phyloP scores from a whole-genome alignment of 1,284 basidiomycete species.

The Volvariella volvacea region DNA sequence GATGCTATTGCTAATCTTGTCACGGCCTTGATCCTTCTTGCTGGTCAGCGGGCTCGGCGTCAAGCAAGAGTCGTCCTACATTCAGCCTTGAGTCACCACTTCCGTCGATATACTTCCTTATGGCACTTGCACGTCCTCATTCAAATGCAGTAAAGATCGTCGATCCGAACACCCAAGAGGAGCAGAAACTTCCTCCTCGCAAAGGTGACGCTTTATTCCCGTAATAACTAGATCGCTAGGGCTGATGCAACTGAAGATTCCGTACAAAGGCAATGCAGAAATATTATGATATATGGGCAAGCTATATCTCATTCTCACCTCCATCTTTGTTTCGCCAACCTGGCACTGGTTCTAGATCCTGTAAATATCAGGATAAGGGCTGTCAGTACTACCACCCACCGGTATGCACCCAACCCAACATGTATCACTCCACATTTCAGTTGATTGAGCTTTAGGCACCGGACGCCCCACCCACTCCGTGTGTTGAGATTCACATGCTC shows the following conservation, averaged over 20 bases:
- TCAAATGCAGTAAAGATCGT: constrained; percentile 39
- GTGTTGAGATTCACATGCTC: constrained; percentile 15
- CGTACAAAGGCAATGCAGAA: constrained; percentile 76
- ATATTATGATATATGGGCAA: constrained; percentile 84
- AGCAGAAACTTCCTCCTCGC: constrained; percentile 19
- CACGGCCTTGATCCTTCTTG: constrained; percentile 19
- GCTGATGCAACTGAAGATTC: constrained; percentile 38
- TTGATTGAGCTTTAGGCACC: background rate
- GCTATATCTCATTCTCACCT: constrained; percentile 13
- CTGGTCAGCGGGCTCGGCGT: constrained; percentile 23
- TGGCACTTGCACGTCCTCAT: constrained; percentile 36
- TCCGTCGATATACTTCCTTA: constrained; percentile 13
- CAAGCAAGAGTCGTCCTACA: constrained; percentile 10
- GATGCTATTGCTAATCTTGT: background rate
- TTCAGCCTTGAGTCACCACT: constrained; percentile 8
- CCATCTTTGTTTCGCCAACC: constrained; percentile 5
- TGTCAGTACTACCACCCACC: constrained; percentile 79
- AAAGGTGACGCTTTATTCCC: constrained; percentile 27
- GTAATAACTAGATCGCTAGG: constrained; percentile 7
- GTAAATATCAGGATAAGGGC: constrained; percentile 82
- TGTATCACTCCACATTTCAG: constrained; percentile 1
- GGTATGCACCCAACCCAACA: constrained; percentile 31
- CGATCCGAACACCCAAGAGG: constrained; percentile 29
- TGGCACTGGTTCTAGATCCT: constrained; percentile 42
- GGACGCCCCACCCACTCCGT: constrained; percentile 1